phyloP scores from a whole-genome alignment of 495 filamentous ascomycete genomes.

The Penicillium pulvis region DNA sequence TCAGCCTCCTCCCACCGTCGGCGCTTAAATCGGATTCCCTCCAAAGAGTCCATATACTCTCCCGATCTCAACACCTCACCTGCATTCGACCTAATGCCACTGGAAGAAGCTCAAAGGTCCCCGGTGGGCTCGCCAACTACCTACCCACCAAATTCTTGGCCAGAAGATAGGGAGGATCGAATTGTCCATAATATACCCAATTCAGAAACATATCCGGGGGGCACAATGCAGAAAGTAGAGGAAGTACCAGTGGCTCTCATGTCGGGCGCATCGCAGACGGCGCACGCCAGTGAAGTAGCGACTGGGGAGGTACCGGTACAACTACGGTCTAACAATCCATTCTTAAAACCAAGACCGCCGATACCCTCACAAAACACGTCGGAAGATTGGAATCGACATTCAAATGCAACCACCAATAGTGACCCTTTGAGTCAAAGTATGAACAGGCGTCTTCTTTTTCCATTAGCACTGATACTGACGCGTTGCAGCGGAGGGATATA shows the following conservation, averaged over 20 bases:
- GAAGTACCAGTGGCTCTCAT: constrained; percentile 31
- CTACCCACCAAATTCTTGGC: constrained; percentile 37
- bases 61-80: constrained; percentile 48
- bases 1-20: constrained; percentile 35
- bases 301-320: constrained; percentile 36
- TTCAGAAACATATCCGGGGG: constrained; percentile 9
- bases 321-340: constrained; percentile 49
- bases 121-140: constrained; percentile 37
- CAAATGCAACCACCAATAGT: constrained; percentile 29
- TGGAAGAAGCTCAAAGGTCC: constrained; percentile 47
- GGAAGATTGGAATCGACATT: constrained; percentile 29
- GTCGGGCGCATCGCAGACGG: constrained; percentile 28
- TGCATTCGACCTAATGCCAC: constrained; percentile 46
- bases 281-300: constrained; percentile 25
- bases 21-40: constrained; percentile 33
- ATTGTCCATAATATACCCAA: neutral
- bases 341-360: constrained; percentile 33
- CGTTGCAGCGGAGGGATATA: constrained; percentile 43
- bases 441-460: neutral
- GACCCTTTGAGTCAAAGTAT: constrained; percentile 39
- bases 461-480: neutral
- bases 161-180: constrained; percentile 34
- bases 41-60: constrained; percentile 43
- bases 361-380: constrained; percentile 26
- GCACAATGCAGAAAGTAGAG: constrained; percentile 15